Base-by-base conservation (phyloP, 768 basidiomycete species). In the Amanita brunnescens region DNA sequence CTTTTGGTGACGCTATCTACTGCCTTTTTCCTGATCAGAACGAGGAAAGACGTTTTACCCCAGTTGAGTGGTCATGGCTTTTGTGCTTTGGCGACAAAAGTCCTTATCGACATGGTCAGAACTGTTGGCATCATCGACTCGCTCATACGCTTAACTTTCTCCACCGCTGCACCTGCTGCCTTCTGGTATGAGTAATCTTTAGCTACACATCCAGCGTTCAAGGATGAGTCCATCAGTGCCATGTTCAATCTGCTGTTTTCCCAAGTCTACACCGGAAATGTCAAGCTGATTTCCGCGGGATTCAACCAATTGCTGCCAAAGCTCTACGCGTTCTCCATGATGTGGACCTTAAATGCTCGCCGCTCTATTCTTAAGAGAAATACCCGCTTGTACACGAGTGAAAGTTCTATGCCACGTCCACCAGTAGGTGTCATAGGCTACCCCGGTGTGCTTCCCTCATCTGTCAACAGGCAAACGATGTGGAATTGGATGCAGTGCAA, bases 321-420 rank as follows among this genome's bases (percentile, higher is more conserved):
- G 38, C 53, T 69, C 13, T 69, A 68, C 44, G 68, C 64, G 3
- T 58, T 67, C 33, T 67, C 64, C 2, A 69, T 69, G 67, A 66
- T 69, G 66, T 69, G 66, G 65, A 67, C 66, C 2, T 53, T 69
- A 40, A 69, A 69, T 38, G 63, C 64, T 0, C 62, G 67, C 24
- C 59, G 56, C 18, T 39, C 43, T 1, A 60, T 67, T 35, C 60
- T 66, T 35, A 54, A 43, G 6, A 23, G 46, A 23, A 34, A 54
- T 20, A 30, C 38, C 32, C 53, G 55, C 16, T 49, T 51, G 26
- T 54, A 51, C 47, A 51, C 53, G n/a, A 51, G 57, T 30, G 52
- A 45, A 16, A 32, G 52, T 20, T 47, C 47, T 18, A 42, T 12
- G 16, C 9, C 14, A 13, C 55, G 39, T 10, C 53, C 46, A 29